phyloP scores from a whole-genome alignment of 2,329 filamentous ascomycete genomes.

The Hirsutella rhossiliensis region DNA sequence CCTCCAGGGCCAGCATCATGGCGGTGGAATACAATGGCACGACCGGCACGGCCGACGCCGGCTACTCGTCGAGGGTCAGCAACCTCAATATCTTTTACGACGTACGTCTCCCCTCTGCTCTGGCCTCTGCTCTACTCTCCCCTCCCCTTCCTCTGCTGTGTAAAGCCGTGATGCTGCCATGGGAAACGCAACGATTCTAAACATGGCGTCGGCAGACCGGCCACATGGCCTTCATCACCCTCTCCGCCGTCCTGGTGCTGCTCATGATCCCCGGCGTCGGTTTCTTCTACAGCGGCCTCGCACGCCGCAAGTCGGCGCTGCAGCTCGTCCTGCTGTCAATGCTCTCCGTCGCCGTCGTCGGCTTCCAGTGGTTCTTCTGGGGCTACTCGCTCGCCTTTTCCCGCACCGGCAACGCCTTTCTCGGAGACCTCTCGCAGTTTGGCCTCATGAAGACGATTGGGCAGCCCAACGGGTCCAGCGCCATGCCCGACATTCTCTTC shows the following conservation, averaged over 20 bases:
- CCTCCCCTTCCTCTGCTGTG: not conserved
- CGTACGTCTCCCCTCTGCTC: constrained; percentile 43
- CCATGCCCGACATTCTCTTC: constrained; percentile 73
- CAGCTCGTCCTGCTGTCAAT: constrained; percentile 78
- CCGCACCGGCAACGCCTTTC: constrained; percentile 63
- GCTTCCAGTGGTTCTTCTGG: constrained; percentile 96
- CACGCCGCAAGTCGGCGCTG: constrained; percentile 77
- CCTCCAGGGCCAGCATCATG: constrained; percentile 9
- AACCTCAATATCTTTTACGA: constrained; percentile 82
- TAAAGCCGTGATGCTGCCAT: not conserved
- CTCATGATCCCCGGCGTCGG: constrained; percentile 91
- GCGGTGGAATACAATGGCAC: constrained; percentile 37
- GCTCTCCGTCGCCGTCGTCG: constrained; percentile 66
- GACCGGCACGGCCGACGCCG: constrained; percentile 33
- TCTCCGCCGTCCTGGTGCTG: constrained; percentile 65
- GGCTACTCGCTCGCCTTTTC: constrained; percentile 81
- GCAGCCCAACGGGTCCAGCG: constrained; percentile 57
- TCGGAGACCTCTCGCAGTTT: constrained; percentile 72
- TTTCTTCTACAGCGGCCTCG: constrained; percentile 89
- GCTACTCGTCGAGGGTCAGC: constrained; percentile 38
- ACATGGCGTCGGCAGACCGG: constrained; percentile 45
- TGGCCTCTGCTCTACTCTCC: not conserved
- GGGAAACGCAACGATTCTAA: no score
- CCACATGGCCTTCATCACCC: constrained; percentile 72
- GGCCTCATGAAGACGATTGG: constrained; percentile 68